phyloP scores from a whole-genome alignment of 2,329 filamentous ascomycete species.

The Colletotrichum spaethianum region DNA sequence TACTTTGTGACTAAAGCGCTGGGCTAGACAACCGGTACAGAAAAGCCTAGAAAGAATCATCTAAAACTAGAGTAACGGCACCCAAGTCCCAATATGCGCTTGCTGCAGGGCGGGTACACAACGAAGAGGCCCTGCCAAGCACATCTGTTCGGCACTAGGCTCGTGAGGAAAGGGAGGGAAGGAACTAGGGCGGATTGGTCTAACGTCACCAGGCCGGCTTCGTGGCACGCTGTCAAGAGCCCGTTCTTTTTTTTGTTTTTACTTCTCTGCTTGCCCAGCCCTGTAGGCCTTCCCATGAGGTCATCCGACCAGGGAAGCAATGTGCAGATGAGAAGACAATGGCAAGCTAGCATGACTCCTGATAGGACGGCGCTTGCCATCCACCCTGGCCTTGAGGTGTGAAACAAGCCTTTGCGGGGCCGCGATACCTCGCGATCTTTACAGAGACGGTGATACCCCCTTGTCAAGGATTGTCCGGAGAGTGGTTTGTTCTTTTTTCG shows the following conservation, averaged over 20 bases:
- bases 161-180: constrained; percentile 6
- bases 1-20: constrained; percentile 9
- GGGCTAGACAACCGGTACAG: background rate
- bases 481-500: background rate
- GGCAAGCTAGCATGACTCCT: background rate
- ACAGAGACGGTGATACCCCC: background rate
- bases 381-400: constrained; percentile 18
- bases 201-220: constrained; percentile 36
- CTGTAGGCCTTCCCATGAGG: constrained; percentile 29
- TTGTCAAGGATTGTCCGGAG: background rate
- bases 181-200: constrained; percentile 15
- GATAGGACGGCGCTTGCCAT: constrained; percentile 21
- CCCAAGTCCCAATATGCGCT: constrained; percentile 5
- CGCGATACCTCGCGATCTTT: constrained; percentile 6
- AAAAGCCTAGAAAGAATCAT: background rate
- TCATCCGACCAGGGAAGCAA: constrained; percentile 26
- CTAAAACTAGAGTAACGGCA: background rate
- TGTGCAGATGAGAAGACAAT: constrained; percentile 3
- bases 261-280: background rate
- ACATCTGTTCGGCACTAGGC: constrained; percentile 11
- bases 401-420: constrained; percentile 38
- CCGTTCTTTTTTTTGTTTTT: background rate
- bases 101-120: constrained; percentile 15
- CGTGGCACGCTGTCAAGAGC: constrained; percentile 28
- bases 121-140: constrained; percentile 36